Conservation (phyloP, 305 asterid species). For the Fraxinus velutina region DNA sequence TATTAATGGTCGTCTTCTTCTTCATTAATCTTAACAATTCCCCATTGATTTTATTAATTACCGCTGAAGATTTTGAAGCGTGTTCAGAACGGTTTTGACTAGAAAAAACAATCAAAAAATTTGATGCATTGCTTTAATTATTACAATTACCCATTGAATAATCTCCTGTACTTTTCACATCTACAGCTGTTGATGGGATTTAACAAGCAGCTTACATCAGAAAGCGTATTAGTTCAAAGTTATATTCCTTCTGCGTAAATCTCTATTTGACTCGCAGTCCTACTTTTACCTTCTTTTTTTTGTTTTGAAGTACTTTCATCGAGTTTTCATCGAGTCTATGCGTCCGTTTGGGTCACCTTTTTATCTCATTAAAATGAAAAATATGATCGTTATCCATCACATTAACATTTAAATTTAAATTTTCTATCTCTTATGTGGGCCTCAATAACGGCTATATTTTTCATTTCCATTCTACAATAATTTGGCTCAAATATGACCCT, state of each 20-base stretch:
- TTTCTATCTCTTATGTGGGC: no score
- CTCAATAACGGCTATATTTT: no score
- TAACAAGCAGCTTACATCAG: neutral
- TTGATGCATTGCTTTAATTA: neutral
- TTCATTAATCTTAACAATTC: neutral
- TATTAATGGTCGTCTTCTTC: neutral
- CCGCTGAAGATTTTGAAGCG: slow-evolving; percentile 3
- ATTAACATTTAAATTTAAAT: no score
- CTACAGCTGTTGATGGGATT: neutral
- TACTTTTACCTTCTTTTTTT: no score
- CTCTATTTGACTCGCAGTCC: neutral
- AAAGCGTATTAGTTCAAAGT: neutral
- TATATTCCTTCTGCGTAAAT: no score
- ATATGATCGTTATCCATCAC: no score
- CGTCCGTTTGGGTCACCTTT: no score
- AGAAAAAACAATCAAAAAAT: neutral
- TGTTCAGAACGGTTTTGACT: neutral
- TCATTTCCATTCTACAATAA: no score
- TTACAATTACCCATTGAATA: neutral
- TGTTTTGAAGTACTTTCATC: no score
- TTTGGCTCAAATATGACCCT: no score
- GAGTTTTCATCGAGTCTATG: no score
- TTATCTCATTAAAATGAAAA: no score
- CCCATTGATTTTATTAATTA: slow-evolving; percentile 15
- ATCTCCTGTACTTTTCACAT: neutral